Percentiles rank a stretch among this genome's conserved stretches.
Conservation (phyloP, 305 asterid genomes). For the Fraxinus ornus region DNA sequence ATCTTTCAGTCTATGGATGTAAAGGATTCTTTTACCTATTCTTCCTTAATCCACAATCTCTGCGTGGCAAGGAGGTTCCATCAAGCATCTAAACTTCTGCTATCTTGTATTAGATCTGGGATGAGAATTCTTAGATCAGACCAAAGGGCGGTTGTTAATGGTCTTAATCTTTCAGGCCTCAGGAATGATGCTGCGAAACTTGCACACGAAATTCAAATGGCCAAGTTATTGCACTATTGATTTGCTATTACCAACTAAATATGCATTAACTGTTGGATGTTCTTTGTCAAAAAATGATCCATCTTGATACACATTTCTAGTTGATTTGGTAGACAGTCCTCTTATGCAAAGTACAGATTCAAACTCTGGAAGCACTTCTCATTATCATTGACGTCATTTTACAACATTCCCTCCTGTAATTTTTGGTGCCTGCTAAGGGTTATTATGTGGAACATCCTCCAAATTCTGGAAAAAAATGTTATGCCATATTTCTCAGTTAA, state of each 20-base stretch:
- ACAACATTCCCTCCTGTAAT: not conserved
- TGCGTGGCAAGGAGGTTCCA: conserved; percentile 65
- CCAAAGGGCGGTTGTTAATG: conserved; percentile 49
- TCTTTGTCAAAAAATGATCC: not conserved
- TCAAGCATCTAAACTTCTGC: conserved; percentile 63
- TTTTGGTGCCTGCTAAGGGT: not conserved
- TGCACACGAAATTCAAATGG: conserved; percentile 38
- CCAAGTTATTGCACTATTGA: conserved; percentile 42
- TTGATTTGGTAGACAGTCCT: not conserved
- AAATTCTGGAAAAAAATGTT: not conserved
- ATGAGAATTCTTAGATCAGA: conserved; percentile 51
- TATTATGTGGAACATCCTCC: not conserved
- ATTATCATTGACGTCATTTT: not conserved
- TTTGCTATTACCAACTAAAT: not conserved
- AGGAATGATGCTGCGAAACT: conserved; percentile 38
- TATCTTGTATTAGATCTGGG: conserved; percentile 59
- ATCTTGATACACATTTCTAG: not conserved
- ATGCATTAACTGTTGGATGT: not conserved
- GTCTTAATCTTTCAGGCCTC: conserved; percentile 48
- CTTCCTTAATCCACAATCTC: conserved; percentile 69
- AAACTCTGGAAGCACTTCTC: not conserved
- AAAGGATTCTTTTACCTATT: conserved; percentile 75
- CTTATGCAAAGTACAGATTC: not conserved
- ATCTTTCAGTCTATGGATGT: conserved; percentile 52
- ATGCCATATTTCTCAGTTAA: not conserved